Base-by-base conservation (phyloP, 768 basidiomycete genomes). In the Agaricus sinodeliciosus region DNA sequence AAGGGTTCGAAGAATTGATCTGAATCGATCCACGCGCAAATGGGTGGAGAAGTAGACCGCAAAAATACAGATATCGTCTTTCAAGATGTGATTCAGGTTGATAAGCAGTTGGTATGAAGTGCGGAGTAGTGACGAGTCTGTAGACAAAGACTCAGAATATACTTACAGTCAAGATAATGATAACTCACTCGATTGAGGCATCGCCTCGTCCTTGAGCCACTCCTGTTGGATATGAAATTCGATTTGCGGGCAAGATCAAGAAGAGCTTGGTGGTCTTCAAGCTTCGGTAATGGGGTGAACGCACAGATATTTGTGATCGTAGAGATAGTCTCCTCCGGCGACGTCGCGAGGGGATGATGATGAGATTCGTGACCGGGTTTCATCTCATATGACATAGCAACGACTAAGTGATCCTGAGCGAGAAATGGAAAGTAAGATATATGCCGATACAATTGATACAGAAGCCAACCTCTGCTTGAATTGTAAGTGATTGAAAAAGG, bases 21-120 rank as follows among this genome's bases (percentile, higher is more conserved):
- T 62, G 60, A 45, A 77, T 62, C 18, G 60, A 63, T 15, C 76
- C 76, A 25, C 72, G 64, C 31, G 67, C 67, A 58, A 68, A 60
- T 4, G 70, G 69, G 57, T 67, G 70, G 52, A 67, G 67, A 2
- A 67, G 56, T 16, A 52, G 45, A 8, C 50, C 26, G 28, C 49
- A 34, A 25, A 60, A 36, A 22, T 40, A 31, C 16, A 57, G 27
- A 16, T 54, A 54, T 27, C 31, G 43, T 49, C 43, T 55, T 9
- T 48, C 47, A 4, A 26, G 25, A n/a, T 48, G 40, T 3, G 40
- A 12, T n/a, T 28, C 19, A 5, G 54, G 47, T 43, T 48, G 34
- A 7, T 41, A 27, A 9, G 22, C n/a, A 19, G 26, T 55, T 26
- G 54, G 46, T 25, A 25, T 42, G 47, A 55, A 55, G 12, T 34